Percentiles rank a stretch among this genome's conserved stretches.
These are phyloP conservation scores for Tulasnella sp. DNA, from an alignment of 768 basidiomycete species.

Conservation along the genomic window DNA sequence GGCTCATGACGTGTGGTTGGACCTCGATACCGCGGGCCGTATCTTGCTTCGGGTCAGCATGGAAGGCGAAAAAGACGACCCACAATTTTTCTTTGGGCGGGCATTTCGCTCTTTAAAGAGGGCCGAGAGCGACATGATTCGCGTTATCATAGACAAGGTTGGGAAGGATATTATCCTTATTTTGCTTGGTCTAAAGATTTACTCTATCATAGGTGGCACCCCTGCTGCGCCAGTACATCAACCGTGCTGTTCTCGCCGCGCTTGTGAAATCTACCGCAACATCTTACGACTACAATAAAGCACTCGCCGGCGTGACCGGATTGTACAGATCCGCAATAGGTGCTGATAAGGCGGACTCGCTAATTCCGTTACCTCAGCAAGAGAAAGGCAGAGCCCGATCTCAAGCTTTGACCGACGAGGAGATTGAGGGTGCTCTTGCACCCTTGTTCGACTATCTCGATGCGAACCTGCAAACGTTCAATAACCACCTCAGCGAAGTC, in stretches of 20 bases:
- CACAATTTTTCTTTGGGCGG: constrained; percentile 94
- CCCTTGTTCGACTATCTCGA: constrained; percentile 97
- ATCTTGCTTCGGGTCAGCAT: constrained; percentile 87
- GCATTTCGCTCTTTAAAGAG: constrained; percentile 91
- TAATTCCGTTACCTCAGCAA: constrained; percentile 65
- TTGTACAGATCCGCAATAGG: constrained; percentile 77
- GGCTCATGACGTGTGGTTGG: constrained; percentile 88
- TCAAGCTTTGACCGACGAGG: constrained; percentile 83
- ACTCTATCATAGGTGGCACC: constrained; percentile 72
- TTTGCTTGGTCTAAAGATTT: not conserved
- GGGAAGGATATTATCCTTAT: constrained; percentile 28
- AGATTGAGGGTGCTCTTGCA: constrained; percentile 88
- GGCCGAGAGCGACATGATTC: constrained; percentile 91
- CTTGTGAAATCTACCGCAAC: constrained; percentile 60
- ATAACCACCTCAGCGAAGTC: constrained; percentile 76
- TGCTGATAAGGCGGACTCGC: constrained; percentile 58
- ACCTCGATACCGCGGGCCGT: constrained; percentile 80
- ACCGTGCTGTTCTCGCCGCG: constrained; percentile 67
- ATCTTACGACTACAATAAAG: constrained; percentile 83
- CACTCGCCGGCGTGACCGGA: constrained; percentile 75
- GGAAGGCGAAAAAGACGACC: constrained; percentile 99
- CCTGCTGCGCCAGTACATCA: constrained; percentile 83
- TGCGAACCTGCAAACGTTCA: constrained; percentile 84
- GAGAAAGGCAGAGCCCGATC: constrained; percentile 77
- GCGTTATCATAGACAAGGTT: constrained; percentile 96